Base-by-base conservation (phyloP, 2,329 filamentous ascomycete genomes). In the Fusarium devonianum region DNA sequence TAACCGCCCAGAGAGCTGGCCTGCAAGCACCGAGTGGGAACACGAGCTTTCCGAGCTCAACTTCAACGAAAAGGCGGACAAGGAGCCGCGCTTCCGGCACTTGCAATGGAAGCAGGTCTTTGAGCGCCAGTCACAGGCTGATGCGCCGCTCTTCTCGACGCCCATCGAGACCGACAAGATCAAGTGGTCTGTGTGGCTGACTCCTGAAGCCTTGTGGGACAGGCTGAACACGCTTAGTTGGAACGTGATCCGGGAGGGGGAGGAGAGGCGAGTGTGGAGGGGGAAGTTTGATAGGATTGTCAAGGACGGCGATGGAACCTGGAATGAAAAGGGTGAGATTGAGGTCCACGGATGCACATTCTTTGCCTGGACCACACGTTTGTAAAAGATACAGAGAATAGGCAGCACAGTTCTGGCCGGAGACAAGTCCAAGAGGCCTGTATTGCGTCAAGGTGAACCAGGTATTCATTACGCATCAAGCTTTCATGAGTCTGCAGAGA, bases 211-310 rank as follows among this genome's bases (percentile, higher is more conserved):
- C 43, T 70, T 90, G 37, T 89, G 85, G 83, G 77, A 80, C 42
- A 78, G 88, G 25, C 78, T 86, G 50, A 76, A 75, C 36, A 91
- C 87, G 10, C 71, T 90, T 48, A 88, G 85, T 63, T 86, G 90
- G 65, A 80, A 91, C 53, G 80, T 83, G 4, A 75, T 85, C 41
- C 70, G 89, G 10, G 68, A 78, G 35, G 81, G 77, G 2, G 73
- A 78, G 42, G 73, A 77, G 33, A 77, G 76, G 60, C 74, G 73
- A 45, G 70, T 74, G 30, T 79, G 82, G 34, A 74, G 75, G 47
- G 74, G 73, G 32, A 70, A 72, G 49, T 79, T 86, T 53, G 79
- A 84, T 40, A 75, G 81, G 44, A 78, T 79, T 7, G 56, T 90
- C 51, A 73, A 75, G 21, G 73, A 69, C 11, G 71, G 73, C 1